A percentile compares a stretch with the other conserved stretches of the same genome.
These are phyloP conservation scores for Talaromyces amestolkiae DNA, from an alignment of 2,329 filamentous ascomycete genomes.

Conservation along the genomic window DNA sequence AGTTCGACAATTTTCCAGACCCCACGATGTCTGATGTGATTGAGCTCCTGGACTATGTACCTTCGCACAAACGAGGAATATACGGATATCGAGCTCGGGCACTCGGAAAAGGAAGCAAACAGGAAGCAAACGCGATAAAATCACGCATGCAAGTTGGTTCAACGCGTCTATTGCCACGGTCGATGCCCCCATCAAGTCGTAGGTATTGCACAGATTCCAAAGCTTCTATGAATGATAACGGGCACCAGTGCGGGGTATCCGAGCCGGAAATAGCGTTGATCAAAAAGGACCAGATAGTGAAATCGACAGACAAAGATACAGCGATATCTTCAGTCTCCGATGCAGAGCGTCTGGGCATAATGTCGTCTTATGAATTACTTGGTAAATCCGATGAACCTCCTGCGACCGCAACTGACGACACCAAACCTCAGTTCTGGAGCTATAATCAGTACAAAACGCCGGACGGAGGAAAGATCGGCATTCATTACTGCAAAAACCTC, in stretches of 20 bases:
- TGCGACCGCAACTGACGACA: background rate
- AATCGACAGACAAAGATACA: background rate
- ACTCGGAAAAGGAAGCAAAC: background rate
- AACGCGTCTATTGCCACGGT: background rate
- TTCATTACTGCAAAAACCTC: conserved; percentile 74
- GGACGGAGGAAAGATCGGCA: conserved; percentile 55
- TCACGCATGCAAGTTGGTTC: background rate
- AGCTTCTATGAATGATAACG: background rate
- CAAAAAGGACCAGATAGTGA: background rate
- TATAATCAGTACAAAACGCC: conserved; percentile 47
- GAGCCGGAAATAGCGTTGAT: background rate
- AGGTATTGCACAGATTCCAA: conserved; percentile 17
- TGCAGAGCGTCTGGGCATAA: background rate
- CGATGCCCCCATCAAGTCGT: background rate
- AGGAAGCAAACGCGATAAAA: background rate
- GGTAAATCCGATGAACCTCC: conserved; percentile 1
- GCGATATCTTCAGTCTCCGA: background rate
- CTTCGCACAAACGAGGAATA: background rate
- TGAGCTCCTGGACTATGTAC: background rate
- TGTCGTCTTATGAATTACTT: background rate
- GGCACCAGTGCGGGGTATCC: conserved; percentile 5
- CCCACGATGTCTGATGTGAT: background rate
- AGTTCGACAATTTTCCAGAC: background rate
- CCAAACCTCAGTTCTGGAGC: conserved; percentile 31
- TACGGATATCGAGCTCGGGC: background rate